Evolutionary conservation across 2,329 filamentous ascomycete genomes (phyloP), one percentile per base, ranked within the genome.

Genomic region (Colletotrichum sp.): DNA sequence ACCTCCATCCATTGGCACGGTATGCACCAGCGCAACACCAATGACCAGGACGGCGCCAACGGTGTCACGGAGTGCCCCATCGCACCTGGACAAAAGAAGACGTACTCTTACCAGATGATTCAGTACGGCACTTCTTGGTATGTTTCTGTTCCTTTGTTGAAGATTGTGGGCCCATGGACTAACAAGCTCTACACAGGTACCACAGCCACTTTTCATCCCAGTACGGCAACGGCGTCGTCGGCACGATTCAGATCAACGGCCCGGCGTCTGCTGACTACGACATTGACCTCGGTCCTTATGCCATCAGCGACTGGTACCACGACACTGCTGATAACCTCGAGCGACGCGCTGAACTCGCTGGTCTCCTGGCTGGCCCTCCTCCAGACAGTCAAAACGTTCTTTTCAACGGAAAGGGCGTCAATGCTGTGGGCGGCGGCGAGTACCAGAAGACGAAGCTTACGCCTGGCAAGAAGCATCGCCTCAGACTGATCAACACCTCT

Each of bases 211-310:
- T 88, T 79, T 85, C 85, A 8, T 82, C 84, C 18, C 88, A 90
- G 79, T 89, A 90, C 76, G 86, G 84, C 36, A 87, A 91, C 76
- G 90, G 90, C 13, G 81, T 91, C 0, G 81, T 87, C 13, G 90
- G 90, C 3, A 81, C 87, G 1, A 87, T 92, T 36, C 80, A 90
- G 36, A 87, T 91, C 69, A 82, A 88, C 66, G 89, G 89, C 0
- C 90, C 91, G 0, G 76, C 78, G 24, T 78, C 78, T 21, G 77
- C 77, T 36, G 77, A 79, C 64, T 93, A 93, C 79, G 92, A 94
- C 76, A 86, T 89, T 57, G 93, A 94, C 79, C 84, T 93, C 0
- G 93, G 93, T 3, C 72, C 78, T 5, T 86, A 89, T 8, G 85
- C 87, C 8, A 84, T 92, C 55, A 87, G 85, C 9, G 91, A 92